Evolutionary conservation across 192 early-diverging fungal species (phyloP).

Genomic region (Haplosporangium gracile): DNA sequence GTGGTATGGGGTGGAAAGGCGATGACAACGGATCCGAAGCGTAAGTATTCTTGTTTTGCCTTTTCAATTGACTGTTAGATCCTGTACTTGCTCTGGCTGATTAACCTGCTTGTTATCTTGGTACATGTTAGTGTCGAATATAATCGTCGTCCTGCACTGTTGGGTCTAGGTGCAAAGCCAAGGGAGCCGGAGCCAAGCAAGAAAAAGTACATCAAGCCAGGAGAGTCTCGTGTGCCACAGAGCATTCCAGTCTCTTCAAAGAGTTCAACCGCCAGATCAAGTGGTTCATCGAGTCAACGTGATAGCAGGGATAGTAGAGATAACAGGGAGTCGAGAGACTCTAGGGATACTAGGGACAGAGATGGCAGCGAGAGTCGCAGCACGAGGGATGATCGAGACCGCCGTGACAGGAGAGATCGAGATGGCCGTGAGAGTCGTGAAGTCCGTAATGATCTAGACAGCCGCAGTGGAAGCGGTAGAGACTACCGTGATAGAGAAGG

Average conservation of each 20-base stretch:
- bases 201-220: constrained; percentile 61
- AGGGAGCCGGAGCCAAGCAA: constrained; percentile 57
- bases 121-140: constrained; percentile 32
- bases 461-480: neutral
- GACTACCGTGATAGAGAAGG: constrained; percentile 6
- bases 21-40: constrained; percentile 58
- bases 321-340: neutral
- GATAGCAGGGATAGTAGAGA: constrained; percentile 16
- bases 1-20: constrained; percentile 93
- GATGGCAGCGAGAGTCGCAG: constrained; percentile 12
- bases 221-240: constrained; percentile 47
- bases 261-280: constrained; percentile 16
- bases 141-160: constrained; percentile 75
- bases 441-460: constrained; percentile 6
- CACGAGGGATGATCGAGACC: constrained; percentile 1
- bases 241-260: constrained; percentile 29
- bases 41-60: constrained; percentile 14
- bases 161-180: constrained; percentile 90
- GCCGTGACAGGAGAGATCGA: neutral
- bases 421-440: constrained; percentile 18
- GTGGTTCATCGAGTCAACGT: neutral
- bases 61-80: neutral
- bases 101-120: neutral
- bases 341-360: constrained; percentile 24
- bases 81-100: neutral